A percentile compares a stretch with the other conserved stretches of the same genome.
phyloP scores from a whole-genome alignment of 345 rosid species.

The Gossypium anomalum region DNA sequence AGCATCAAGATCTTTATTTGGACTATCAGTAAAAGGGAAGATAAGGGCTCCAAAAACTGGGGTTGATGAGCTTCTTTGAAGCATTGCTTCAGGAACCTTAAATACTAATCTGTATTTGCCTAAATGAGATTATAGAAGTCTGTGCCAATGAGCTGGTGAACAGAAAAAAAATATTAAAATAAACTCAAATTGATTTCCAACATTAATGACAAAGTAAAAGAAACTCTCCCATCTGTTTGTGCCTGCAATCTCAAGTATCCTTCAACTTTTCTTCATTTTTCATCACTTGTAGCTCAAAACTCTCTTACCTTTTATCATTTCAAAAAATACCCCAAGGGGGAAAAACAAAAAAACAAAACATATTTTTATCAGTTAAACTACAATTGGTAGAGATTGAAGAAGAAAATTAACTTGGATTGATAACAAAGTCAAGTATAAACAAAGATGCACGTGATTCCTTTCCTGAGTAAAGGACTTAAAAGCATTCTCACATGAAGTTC shows the following conservation, averaged over 20 bases:
- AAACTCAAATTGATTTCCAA: conserved; percentile 7
- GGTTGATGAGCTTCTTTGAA: conserved; percentile 25
- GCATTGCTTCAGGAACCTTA: conserved; percentile 20
- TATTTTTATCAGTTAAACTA: not conserved
- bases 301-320: not conserved
- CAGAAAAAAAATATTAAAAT: not conserved
- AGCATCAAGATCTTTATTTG: conserved; percentile 16
- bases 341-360: not conserved
- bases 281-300: not conserved
- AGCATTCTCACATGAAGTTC: not conserved
- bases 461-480: not conserved
- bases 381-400: not conserved
- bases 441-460: conserved; percentile 11
- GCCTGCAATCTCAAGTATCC: not conserved
- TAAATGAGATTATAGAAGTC: not conserved
- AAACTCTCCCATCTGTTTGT: not conserved
- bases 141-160: conserved; percentile 7
- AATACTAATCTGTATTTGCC: not conserved
- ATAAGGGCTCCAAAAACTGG: conserved; percentile 16
- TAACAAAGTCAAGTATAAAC: not conserved
- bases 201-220: not conserved
- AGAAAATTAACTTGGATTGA: not conserved
- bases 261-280: not conserved
- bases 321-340: not conserved
- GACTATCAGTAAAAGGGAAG: conserved; percentile 20